phyloP scores from a whole-genome alignment of 164 flowering plant species.

The Dillenia suffruticosa region DNA sequence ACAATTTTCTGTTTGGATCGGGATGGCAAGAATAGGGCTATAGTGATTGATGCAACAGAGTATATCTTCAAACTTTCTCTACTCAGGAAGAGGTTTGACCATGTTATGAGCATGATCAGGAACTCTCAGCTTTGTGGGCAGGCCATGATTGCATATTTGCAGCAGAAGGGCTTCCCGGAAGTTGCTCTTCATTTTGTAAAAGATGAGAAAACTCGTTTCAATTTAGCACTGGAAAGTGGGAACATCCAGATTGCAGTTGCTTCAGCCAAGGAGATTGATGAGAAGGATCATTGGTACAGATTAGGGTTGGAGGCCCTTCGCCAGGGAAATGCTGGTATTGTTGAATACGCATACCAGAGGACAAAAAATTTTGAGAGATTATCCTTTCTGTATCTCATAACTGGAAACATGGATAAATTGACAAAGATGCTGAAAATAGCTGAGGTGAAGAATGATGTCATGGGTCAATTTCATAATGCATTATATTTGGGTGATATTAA shows the following conservation, averaged over 20 bases:
- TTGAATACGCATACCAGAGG: conserved; percentile 89
- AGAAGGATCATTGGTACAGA: conserved; percentile 86
- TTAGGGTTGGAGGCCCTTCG: conserved; percentile 93
- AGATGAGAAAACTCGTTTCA: conserved; percentile 80
- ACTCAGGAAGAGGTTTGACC: conserved; percentile 64
- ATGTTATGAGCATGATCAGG: conserved; percentile 77
- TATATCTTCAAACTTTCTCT: conserved; percentile 65
- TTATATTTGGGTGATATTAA: conserved; percentile 76
- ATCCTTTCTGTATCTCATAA: conserved; percentile 80
- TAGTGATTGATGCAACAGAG: conserved; percentile 81
- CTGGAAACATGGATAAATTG: conserved; percentile 77
- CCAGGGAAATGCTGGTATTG: conserved; percentile 90
- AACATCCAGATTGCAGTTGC: conserved; percentile 84
- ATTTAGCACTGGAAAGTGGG: conserved; percentile 86
- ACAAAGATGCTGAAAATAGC: conserved; percentile 91
- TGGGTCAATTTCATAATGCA: conserved; percentile 95
- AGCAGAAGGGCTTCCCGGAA: conserved; percentile 91
- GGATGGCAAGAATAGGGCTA: conserved; percentile 58
- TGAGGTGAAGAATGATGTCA: conserved; percentile 82
- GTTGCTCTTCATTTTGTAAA: conserved; percentile 91
- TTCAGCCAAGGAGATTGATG: conserved; percentile 80
- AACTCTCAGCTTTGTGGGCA: conserved; percentile 87
- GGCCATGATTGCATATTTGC: conserved; percentile 91
- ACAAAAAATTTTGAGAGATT: conserved; percentile 88
- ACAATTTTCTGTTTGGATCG: conserved; percentile 67